Evolutionary conservation across 805 yeast species (phyloP), one percentile per base, ranked within the genome.

Genomic region (Starmerella bacillaris): DNA sequence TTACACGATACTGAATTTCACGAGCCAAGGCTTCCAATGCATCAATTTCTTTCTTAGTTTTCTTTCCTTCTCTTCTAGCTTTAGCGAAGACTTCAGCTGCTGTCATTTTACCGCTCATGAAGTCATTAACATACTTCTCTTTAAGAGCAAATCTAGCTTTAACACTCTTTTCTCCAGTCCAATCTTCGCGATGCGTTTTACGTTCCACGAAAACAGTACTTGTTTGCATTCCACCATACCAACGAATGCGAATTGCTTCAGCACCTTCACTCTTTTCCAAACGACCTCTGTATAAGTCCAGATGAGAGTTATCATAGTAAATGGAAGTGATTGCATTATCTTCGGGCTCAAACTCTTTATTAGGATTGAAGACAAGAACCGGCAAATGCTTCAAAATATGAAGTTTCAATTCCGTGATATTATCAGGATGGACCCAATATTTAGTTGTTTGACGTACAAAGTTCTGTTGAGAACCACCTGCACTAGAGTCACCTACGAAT

Each of bases 81-180:
- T 86, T 86, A 44, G 79, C 92, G 60, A 86, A 86, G 2, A 78
- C 92, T 56, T 83, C 89, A 30, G 70, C 68, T 8, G 84, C 93
- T 17, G 95, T 79, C 54, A 68, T 83, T 34, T 70, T 71, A 46
- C 98, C 99, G 24, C 61, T 59, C 60, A 86, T 56, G 55, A 82
- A 89, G 34, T 72, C 71, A 53, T 89, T 89, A 34, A 86, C 83
- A 51, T 82, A 69, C 55, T 77, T 80, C 56, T 89, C 98, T 56
- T 84, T 89, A 46, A 89, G 60, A 16, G 86, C 74, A 59, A 89
- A 89, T 56, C 98, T 70, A 4, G 96, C 96, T 60, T 89, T 89
- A 45, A 89, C 98, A n/a, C 94, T 80, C 59, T 86, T 86, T 57
- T 89, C 98, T 48, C 99, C 99, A 3, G 99, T 89, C 98, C 98